Percentiles rank a stretch among this genome's conserved stretches.
These are phyloP conservation scores for Solanum rostratum DNA, from an alignment of 257 asterid genomes.

Conservation along the genomic window DNA sequence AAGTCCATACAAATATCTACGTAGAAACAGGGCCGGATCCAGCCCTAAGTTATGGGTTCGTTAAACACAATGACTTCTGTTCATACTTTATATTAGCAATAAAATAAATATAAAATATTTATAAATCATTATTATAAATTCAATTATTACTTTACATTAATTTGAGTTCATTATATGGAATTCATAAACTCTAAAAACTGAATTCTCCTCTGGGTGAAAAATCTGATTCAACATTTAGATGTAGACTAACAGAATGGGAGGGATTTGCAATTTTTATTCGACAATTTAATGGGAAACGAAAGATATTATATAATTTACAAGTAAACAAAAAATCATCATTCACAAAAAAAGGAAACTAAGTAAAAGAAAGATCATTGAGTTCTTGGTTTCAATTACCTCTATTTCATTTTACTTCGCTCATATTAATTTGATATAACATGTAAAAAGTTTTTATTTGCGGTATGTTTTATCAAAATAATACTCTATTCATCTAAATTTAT, in stretches of 20 bases:
- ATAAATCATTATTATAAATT: no score
- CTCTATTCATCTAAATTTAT: no score
- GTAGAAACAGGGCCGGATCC: no score
- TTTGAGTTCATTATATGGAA: no score
- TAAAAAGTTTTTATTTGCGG: neutral
- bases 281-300: neutral
- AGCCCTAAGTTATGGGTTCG: no score
- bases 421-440: neutral
- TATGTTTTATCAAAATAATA: neutral
- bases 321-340: neutral
- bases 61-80: no score
- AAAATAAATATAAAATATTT: no score
- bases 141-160: no score
- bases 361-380: neutral
- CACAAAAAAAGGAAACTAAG: neutral
- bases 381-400: neutral
- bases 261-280: neutral
- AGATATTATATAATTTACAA: neutral
- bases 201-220: no score
- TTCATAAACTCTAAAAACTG: no score
- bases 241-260: neutral
- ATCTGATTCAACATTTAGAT: neutral
- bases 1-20: neutral
- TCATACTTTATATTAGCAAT: no score
- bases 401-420: neutral